Base-by-base conservation (phyloP, 192 early-diverging fungal genomes). In the Neocallimastix lanati region DNA sequence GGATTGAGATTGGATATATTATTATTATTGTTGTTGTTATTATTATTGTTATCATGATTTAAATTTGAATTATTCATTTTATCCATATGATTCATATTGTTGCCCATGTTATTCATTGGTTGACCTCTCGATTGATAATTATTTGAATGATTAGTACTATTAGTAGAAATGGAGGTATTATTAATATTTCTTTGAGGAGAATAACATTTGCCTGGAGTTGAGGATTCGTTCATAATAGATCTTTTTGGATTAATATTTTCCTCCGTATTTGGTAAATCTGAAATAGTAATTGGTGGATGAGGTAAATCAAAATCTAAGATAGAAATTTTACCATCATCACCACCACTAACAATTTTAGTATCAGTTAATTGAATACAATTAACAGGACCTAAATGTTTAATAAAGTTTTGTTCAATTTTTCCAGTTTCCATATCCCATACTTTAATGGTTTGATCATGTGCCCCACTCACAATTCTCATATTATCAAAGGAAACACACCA, bases 331-430 rank as follows among this genome's bases (percentile, higher is more conserved):
- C 93, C 94, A 83, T 95, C 95, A 58, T 96, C 93, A 36, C 93
- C 92, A 16, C 93, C 95, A 29, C 91, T 91, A 25, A 96, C 85
- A 79, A 99, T 89, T 76, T 91, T 91, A 1, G 95, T 96, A 84
- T 99, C 96, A 76, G 93, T 92, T 36, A 97, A 83, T 3, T 90
- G 88, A 81, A 95, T 90, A 78, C 92, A 91, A 58, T 92, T 94
- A 29, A 98, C 92, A 21, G 93, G 89, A 3, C 88, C 92, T 33
- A 86, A 80, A 79, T 93, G 90, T 4, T 88, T 89, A 25, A 86
- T 82, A 21, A 93, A 84, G 0, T 91, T 91, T 80, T 91, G 88
- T 28, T 93, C 86, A 80, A 90, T 91, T n/a, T 88, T 79, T 28
- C 91, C 90, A 27, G 88, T 88, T 35, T 91, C 87, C 15, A 89